phyloP scores from a whole-genome alignment of 1,284 basidiomycete species.

The Sanguinoderma infundibulare region DNA sequence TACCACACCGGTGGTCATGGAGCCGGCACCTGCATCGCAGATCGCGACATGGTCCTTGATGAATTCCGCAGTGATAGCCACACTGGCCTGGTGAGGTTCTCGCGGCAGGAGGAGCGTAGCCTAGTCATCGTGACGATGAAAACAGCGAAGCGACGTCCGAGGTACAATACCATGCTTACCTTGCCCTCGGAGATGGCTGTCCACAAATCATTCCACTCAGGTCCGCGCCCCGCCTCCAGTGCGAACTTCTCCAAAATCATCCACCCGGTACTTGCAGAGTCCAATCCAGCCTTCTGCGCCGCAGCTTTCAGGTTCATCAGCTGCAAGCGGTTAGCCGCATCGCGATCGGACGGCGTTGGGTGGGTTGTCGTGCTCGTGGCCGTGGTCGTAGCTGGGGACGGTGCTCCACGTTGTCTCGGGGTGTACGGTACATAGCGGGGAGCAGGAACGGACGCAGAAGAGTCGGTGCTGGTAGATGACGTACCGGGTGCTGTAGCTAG shows the following conservation, averaged over 20 bases:
- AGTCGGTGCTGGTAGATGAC: constrained; percentile 27
- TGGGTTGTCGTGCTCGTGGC: constrained; percentile 51
- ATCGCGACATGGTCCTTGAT: constrained; percentile 80
- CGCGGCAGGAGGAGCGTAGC: constrained; percentile 80
- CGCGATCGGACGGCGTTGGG: constrained; percentile 43
- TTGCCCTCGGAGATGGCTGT: constrained; percentile 67
- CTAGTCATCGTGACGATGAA: constrained; percentile 42
- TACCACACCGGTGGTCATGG: constrained; percentile 53
- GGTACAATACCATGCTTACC: constrained; percentile 46
- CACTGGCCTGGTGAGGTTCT: constrained; percentile 52
- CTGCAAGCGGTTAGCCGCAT: constrained; percentile 73
- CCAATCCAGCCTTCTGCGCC: constrained; percentile 76
- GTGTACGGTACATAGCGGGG: constrained; percentile 59
- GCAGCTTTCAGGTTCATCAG: constrained; percentile 82
- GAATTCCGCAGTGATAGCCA: constrained; percentile 72
- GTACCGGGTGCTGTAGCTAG: constrained; percentile 2
- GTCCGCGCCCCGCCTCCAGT: constrained; percentile 58
- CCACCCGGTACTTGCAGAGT: constrained; percentile 78
- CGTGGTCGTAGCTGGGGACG: constrained; percentile 56
- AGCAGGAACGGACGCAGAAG: constrained; percentile 28
- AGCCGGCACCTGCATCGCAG: constrained; percentile 52
- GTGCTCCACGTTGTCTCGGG: constrained; percentile 54
- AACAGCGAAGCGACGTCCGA: neutral
- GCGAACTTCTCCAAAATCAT: constrained; percentile 82
- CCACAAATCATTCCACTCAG: constrained; percentile 83